Conservation (phyloP, 495 filamentous ascomycete genomes). For the Chlorociboria aeruginascens region DNA sequence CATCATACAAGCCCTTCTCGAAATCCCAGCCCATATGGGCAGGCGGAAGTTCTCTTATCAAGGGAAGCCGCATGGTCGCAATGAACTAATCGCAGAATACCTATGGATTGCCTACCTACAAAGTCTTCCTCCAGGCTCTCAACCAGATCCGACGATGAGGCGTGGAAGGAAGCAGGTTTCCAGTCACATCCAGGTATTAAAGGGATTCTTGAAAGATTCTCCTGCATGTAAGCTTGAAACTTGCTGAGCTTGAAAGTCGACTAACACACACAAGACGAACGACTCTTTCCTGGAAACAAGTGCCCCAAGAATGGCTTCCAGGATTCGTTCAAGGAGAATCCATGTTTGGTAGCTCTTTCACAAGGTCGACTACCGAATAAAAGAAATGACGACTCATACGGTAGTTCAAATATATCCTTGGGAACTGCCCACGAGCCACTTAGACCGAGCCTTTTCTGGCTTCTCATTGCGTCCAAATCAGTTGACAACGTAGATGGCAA, state of each 20-base stretch:
- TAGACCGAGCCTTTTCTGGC: slow-evolving; percentile 23
- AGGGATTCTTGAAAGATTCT: slow-evolving; percentile 58
- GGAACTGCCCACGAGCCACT: slow-evolving; percentile 10
- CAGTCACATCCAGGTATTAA: slow-evolving; percentile 95
- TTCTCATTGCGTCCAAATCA: slow-evolving; percentile 6
- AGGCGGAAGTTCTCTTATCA: slow-evolving; percentile 62
- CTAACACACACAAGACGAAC: slow-evolving; percentile 21
- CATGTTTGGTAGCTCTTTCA: slow-evolving; percentile 38
- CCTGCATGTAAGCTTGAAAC: slow-evolving; percentile 31
- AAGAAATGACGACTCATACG: slow-evolving; percentile 25
- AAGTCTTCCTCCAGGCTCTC: slow-evolving; percentile 23
- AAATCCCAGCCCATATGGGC: slow-evolving; percentile 65
- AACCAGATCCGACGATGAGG: slow-evolving; percentile 31
- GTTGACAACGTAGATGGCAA: background rate
- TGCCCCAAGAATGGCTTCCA: slow-evolving; percentile 27
- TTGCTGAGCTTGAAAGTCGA: slow-evolving; percentile 18
- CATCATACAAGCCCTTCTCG: slow-evolving; percentile 51
- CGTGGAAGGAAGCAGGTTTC: slow-evolving; percentile 83
- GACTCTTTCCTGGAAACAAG: slow-evolving; percentile 15
- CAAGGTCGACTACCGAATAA: slow-evolving; percentile 34
- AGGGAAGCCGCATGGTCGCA: slow-evolving; percentile 69
- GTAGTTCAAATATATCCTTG: slow-evolving; percentile 18
- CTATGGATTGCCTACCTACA: slow-evolving; percentile 46
- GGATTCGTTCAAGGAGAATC: slow-evolving; percentile 40
- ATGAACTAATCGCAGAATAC: slow-evolving; percentile 81